Evolutionary conservation across 2,329 filamentous ascomycete genomes (phyloP).

Genomic region (Calcarisporium arbuscula): DNA sequence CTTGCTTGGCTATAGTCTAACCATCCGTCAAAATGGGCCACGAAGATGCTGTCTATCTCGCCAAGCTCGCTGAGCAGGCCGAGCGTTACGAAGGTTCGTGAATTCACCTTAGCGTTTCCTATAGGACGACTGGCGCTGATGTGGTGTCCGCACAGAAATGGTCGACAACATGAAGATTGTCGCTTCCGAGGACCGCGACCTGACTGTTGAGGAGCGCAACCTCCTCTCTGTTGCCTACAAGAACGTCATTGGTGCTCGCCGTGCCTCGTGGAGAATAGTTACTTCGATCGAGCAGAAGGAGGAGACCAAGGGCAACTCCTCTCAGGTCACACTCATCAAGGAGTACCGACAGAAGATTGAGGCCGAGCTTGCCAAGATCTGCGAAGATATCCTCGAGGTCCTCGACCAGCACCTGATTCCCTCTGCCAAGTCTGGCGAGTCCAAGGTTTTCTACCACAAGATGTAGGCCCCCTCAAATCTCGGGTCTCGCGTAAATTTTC

Average conservation of each 20-base stretch:
- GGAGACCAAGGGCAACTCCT: constrained; percentile 95
- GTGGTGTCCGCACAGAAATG: constrained; percentile 63
- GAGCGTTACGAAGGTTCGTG: constrained; percentile 97
- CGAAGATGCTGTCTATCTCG: constrained; percentile 98
- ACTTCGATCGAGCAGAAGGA: constrained; percentile 99
- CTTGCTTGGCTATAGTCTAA: constrained; percentile 14
- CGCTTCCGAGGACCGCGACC: constrained; percentile 76
- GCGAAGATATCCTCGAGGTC: constrained; percentile 93
- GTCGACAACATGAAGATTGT: constrained; percentile 99
- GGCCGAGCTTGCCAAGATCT: constrained; percentile 93
- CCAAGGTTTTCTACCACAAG: constrained; percentile 99
- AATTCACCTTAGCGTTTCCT: constrained; percentile 5
- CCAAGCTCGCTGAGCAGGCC: constrained; percentile 99
- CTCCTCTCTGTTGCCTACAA: constrained; percentile 97
- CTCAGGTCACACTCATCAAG: constrained; percentile 87
- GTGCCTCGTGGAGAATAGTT: constrained; percentile 97
- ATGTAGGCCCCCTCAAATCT: constrained; percentile 55
- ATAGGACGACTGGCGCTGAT: constrained; percentile 16
- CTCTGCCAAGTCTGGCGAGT: constrained; percentile 90
- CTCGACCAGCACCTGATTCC: constrained; percentile 91
- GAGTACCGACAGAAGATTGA: constrained; percentile 99
- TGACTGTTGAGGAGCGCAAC: constrained; percentile 93
- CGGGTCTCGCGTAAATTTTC: background rate
- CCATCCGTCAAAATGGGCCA: constrained; percentile 77
- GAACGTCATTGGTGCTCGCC: constrained; percentile 95